phyloP scores from a whole-genome alignment of 345 rosid species.

The Kernera saxatilis region DNA sequence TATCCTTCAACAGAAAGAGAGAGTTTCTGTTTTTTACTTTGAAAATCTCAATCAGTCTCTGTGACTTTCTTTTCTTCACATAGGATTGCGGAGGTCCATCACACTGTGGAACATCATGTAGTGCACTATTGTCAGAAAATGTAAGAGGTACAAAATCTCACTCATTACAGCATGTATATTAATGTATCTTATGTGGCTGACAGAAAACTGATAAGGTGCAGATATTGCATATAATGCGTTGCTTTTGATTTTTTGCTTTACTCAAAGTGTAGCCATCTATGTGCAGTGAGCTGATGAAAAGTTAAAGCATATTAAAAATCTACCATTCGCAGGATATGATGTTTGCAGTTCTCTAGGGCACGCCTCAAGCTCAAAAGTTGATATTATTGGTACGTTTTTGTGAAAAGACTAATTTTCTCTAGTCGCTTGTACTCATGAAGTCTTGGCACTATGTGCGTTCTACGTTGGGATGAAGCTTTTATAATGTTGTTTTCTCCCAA shows the following conservation, averaged over 20 bases:
- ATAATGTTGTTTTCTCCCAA: neutral
- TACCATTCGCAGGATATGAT: constrained; percentile 64
- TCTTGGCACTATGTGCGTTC: neutral
- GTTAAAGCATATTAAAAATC: constrained; percentile 2
- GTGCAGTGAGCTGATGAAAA: neutral
- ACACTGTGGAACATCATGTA: constrained; percentile 74
- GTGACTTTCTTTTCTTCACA: constrained; percentile 14
- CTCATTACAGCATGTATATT: neutral
- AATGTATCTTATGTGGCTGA: neutral
- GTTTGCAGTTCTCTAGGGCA: constrained; percentile 73
- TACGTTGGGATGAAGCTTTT: neutral
- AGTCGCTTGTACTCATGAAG: neutral
- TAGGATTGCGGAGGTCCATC: constrained; percentile 85
- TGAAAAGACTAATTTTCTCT: neutral
- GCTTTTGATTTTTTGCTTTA: neutral
- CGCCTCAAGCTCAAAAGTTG: constrained; percentile 43
- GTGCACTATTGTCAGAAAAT: constrained; percentile 64
- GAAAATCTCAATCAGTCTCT: constrained; percentile 3
- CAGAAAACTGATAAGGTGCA: neutral
- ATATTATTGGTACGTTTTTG: constrained; percentile 40
- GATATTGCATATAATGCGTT: neutral
- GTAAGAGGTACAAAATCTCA: constrained; percentile 47
- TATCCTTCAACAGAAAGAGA: neutral
- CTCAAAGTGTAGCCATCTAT: neutral
- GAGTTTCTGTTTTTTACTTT: neutral